phyloP scores from a whole-genome alignment of 106 monocot genomes.

The Hemerocallis citrina region DNA sequence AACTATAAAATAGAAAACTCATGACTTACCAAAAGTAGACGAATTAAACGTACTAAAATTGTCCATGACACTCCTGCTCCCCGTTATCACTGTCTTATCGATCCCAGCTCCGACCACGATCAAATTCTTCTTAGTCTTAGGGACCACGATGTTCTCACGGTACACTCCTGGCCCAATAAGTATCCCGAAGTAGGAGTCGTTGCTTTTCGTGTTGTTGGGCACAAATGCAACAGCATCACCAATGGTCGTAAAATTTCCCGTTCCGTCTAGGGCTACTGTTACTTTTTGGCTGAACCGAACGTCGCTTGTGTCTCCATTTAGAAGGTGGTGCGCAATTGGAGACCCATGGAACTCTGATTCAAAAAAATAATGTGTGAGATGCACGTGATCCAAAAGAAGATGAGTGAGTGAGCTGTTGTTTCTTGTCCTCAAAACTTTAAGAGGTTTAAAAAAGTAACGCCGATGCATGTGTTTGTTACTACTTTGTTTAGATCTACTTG shows the following conservation, averaged over 20 bases:
- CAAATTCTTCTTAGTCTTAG: constrained; percentile 25
- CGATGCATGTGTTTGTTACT: too few species aligned
- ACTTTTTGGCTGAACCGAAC: constrained; percentile 10
- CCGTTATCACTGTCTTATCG: constrained; percentile 23
- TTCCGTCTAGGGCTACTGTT: constrained; percentile 20
- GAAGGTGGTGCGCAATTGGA: background rate
- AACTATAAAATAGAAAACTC: background rate
- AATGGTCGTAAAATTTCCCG: constrained; percentile 25
- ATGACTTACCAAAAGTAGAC: constrained; percentile 28
- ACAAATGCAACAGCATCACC: constrained; percentile 17
- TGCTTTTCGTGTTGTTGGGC: constrained; percentile 2
- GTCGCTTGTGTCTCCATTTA: constrained; percentile 2
- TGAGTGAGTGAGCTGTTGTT: too few species aligned
- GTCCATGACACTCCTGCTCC: constrained; percentile 24
- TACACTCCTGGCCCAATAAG: constrained; percentile 28
- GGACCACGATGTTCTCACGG: constrained; percentile 24
- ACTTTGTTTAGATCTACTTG: too few species aligned
- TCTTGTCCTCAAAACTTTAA: too few species aligned
- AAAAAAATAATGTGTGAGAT: background rate
- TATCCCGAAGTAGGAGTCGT: constrained; percentile 11
- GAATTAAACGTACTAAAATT: constrained; percentile 24
- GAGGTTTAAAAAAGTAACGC: too few species aligned
- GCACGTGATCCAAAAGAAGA: too few species aligned
- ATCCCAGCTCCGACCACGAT: constrained; percentile 32
- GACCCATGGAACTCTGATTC: background rate